Conservation (phyloP, 306 rosid species). For the Ormosia emarginata region DNA sequence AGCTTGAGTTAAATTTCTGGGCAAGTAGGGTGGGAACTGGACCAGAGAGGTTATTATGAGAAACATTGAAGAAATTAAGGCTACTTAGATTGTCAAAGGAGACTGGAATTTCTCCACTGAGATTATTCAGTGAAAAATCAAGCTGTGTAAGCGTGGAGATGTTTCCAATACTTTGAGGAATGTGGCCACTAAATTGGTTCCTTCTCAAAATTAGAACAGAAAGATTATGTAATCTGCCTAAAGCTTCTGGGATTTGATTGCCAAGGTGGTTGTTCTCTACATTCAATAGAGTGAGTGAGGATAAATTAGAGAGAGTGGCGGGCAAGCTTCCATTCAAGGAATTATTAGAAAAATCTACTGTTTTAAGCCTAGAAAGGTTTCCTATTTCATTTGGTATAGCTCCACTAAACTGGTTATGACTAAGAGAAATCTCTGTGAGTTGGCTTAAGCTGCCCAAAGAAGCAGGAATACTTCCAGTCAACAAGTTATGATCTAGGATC, state of each 20-base stretch:
- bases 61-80: slow-evolving; percentile 64
- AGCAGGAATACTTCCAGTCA: slow-evolving; percentile 58
- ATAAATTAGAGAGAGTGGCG: slow-evolving; percentile 26
- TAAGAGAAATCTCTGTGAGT: slow-evolving; percentile 48
- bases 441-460: slow-evolving; percentile 48
- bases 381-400: slow-evolving; percentile 54
- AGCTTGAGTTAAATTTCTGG: slow-evolving; percentile 61
- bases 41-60: slow-evolving; percentile 76
- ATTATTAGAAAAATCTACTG: slow-evolving; percentile 53
- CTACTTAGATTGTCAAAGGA: slow-evolving; percentile 41
- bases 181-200: slow-evolving; percentile 57
- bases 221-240: slow-evolving; percentile 52
- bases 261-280: slow-evolving; percentile 47
- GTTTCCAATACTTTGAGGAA: slow-evolving; percentile 60
- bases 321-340: slow-evolving; percentile 56
- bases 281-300: slow-evolving; percentile 49
- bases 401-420: slow-evolving; percentile 48
- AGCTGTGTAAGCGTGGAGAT: slow-evolving; percentile 61
- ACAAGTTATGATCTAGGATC: slow-evolving; percentile 52
- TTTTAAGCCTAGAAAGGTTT: slow-evolving; percentile 48
- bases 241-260: slow-evolving; percentile 42
- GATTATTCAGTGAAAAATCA: slow-evolving; percentile 70
- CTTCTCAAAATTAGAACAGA: slow-evolving; percentile 53
- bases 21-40: slow-evolving; percentile 59
- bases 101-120: slow-evolving; percentile 65